phyloP scores from a whole-genome alignment of 75 land plant species.

The Pinus taeda region DNA sequence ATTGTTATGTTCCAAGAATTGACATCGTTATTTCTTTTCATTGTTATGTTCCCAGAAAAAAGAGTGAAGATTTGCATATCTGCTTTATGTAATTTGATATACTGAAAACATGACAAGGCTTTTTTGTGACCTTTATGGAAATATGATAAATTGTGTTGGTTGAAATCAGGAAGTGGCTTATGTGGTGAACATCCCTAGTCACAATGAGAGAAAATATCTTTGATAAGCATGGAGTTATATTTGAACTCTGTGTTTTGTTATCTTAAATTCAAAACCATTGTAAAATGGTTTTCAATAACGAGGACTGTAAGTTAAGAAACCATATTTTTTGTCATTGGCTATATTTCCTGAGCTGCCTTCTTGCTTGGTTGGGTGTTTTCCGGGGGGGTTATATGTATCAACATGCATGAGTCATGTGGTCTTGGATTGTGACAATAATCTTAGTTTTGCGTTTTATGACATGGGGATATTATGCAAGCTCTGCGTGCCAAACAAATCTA shows the following conservation, averaged over 20 bases:
- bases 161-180: too few relatives aligned
- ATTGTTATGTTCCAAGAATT: too few relatives aligned
- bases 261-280: too few relatives aligned
- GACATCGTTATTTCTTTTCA: not conserved
- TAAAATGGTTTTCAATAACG: too few relatives aligned
- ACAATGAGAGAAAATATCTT: not conserved
- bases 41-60: not conserved
- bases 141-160: too few relatives aligned
- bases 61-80: not conserved
- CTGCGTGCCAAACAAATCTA: conserved; percentile 48
- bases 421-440: not conserved
- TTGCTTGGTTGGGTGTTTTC: not conserved
- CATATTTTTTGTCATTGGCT: too few relatives aligned
- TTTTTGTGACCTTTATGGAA: too few relatives aligned
- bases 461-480: conserved; percentile 46
- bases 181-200: not conserved
- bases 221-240: not conserved
- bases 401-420: not conserved
- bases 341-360: not conserved
- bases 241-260: not conserved
- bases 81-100: not conserved
- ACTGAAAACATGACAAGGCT: too few relatives aligned
- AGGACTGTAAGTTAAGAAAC: too few relatives aligned
- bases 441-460: not conserved
- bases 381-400: not conserved